Conservation (phyloP, 352 stramenopile species). For the Globisporangium lucens region DNA sequence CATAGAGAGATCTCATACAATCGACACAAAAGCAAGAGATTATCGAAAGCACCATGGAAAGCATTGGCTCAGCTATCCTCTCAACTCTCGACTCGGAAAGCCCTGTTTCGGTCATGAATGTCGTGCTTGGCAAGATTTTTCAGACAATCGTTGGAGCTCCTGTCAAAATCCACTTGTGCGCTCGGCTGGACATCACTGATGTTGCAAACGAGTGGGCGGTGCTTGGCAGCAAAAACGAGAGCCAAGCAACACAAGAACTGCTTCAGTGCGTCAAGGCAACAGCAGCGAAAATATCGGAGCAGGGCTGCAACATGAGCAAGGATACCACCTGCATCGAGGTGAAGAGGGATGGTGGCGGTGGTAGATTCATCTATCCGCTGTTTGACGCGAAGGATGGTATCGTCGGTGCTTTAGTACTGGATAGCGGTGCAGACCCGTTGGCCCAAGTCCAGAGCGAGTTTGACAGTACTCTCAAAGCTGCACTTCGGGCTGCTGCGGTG, state of each 20-base stretch:
- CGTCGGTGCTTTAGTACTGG: conserved; percentile 6
- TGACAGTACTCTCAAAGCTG: neutral
- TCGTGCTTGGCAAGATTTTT: conserved; percentile 1
- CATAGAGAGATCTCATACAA: neutral
- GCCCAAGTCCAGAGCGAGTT: neutral
- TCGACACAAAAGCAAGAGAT: neutral
- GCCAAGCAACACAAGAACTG: neutral
- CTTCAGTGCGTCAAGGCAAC: neutral
- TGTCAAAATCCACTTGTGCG: conserved; percentile 1
- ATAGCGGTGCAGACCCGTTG: neutral
- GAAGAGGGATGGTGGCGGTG: neutral
- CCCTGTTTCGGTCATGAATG: neutral
- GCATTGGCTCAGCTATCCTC: neutral
- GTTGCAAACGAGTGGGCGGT: neutral
- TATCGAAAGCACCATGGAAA: neutral
- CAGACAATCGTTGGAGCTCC: neutral
- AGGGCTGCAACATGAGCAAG: neutral
- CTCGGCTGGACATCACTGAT: neutral
- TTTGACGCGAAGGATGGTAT: neutral
- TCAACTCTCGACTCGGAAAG: neutral
- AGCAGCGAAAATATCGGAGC: neutral
- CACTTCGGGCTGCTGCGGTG: neutral
- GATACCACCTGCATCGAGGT: neutral
- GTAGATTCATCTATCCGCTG: neutral
- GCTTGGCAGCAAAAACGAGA: neutral